A percentile compares a stretch with the other conserved stretches of the same genome.
Conservation (phyloP, 2,329 filamentous ascomycete species). For the Penicillium sp. region DNA sequence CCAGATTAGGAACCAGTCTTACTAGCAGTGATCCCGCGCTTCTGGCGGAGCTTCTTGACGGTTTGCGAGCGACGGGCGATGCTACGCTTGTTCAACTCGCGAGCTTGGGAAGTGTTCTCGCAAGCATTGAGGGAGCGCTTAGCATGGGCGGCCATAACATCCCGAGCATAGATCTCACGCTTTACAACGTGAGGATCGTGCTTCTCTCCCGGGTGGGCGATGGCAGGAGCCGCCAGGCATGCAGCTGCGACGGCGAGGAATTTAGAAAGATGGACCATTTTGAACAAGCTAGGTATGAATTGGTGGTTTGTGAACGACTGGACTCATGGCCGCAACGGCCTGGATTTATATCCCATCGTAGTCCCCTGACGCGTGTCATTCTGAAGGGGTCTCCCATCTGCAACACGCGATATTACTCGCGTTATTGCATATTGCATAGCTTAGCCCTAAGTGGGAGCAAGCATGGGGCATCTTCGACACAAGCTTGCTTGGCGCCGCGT, state of each 20-base stretch:
- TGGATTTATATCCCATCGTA: constrained; percentile 1
- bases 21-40: constrained; percentile 26
- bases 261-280: constrained; percentile 24
- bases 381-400: background rate
- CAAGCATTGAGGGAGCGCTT: constrained; percentile 26
- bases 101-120: constrained; percentile 20
- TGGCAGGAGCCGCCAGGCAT: constrained; percentile 22
- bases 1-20: background rate
- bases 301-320: no score
- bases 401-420: background rate
- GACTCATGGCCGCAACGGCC: background rate
- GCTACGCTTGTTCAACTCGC: constrained; percentile 25
- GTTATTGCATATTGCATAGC: background rate
- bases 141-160: constrained; percentile 22
- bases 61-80: constrained; percentile 27
- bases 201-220: constrained; percentile 32
- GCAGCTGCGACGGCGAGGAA: constrained; percentile 30
- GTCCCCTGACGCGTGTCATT: constrained; percentile 3
- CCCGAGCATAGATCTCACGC: constrained; percentile 27
- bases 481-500: constrained; percentile 15
- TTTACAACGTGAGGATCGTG: constrained; percentile 27
- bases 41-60: constrained; percentile 25
- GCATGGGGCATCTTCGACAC: background rate
- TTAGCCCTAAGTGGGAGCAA: background rate
- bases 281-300: background rate